Base-by-base conservation (phyloP, 2,329 filamentous ascomycete genomes). In the Dactylella cylindrospora region DNA sequence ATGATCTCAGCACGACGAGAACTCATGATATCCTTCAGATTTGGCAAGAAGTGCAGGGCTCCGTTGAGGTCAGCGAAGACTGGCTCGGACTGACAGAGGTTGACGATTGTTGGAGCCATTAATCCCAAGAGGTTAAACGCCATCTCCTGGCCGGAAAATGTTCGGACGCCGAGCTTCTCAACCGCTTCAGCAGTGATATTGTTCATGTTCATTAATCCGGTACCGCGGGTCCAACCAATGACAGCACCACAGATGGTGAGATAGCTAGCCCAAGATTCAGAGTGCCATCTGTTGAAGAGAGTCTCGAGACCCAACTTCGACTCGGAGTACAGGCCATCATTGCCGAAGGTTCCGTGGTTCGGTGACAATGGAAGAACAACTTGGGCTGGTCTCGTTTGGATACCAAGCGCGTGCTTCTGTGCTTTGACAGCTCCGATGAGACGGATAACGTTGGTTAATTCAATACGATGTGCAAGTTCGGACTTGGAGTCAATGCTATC, bases 121-220 rank as follows among this genome's bases (percentile, higher is more conserved):
- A 98, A 82, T 68, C 93, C 91, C 36, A 98, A 82, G 67, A 98
- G 76, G 76, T 98, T 98, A 80, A 98, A 98, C 12, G 93, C 93
- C 93, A 98, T 98, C 75, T 98, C 93, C 73, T 95, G 90, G 76
- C 97, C 93, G 7, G 91, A 97, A 79, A 98, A 98, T 3, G 93
- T 98, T 69, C 93, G 90, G 20, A 97, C 93, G 70, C 93, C 93
- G 67, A 94, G 93, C 69, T 88, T 88, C 78, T 98, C 93, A 53
- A 98, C 89, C 61, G 91, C 93, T 73, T 97, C 91, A 28, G 93
- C 93, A 67, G 97, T 90, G 69, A 97, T 84, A 74, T 98, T 97
- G 80, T 97, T 97, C 71, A 87, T 90, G 67, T 86, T 88, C 91
- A 98, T 98, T 69, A 98, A 83, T 72, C 93, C 93, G 66, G 93